Percentiles rank a stretch among this genome's conserved stretches.
phyloP scores from a whole-genome alignment of 2,329 filamentous ascomycete genomes.

The Metarhizium anisopliae region DNA sequence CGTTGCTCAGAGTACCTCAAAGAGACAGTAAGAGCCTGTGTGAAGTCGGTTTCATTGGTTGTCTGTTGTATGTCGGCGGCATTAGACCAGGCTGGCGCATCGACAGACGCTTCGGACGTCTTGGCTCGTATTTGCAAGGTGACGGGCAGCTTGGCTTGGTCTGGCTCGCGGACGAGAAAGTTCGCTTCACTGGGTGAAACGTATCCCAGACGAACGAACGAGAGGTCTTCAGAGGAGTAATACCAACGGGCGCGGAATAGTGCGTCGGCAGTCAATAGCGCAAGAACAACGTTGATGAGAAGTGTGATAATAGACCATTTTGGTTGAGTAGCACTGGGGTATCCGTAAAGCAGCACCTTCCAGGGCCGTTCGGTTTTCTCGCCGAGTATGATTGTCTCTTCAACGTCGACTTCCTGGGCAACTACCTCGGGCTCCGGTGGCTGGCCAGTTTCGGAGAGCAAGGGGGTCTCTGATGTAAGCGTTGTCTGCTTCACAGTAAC shows the following conservation, averaged over 20 bases:
- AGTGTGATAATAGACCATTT: constrained; percentile 59
- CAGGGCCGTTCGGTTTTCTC: constrained; percentile 48
- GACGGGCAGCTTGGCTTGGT: constrained; percentile 66
- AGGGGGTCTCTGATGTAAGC: constrained; percentile 15
- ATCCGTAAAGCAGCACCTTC: constrained; percentile 63
- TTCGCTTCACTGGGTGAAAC: constrained; percentile 73
- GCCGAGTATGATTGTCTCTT: constrained; percentile 53
- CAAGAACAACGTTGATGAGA: constrained; percentile 60
- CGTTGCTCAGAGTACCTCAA: constrained; percentile 58
- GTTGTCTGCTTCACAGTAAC: constrained; percentile 41
- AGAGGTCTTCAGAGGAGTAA: constrained; percentile 64
- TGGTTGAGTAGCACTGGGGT: constrained; percentile 63
- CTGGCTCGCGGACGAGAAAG: constrained; percentile 77
- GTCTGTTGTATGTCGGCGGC: constrained; percentile 59
- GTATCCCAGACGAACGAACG: constrained; percentile 81
- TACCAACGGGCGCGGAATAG: constrained; percentile 64
- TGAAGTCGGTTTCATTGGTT: constrained; percentile 74
- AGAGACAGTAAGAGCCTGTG: constrained; percentile 57
- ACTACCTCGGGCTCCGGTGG: constrained; percentile 26
- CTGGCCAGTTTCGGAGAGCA: constrained; percentile 21
- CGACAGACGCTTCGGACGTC: constrained; percentile 39
- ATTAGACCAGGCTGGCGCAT: constrained; percentile 55
- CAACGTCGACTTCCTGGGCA: constrained; percentile 46
- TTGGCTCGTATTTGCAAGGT: constrained; percentile 56
- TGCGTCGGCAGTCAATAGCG: constrained; percentile 66